Percentiles rank a stretch among this genome's conserved stretches.
Conservation (phyloP, 306 rosid species). For the Prunus kanzakura region DNA sequence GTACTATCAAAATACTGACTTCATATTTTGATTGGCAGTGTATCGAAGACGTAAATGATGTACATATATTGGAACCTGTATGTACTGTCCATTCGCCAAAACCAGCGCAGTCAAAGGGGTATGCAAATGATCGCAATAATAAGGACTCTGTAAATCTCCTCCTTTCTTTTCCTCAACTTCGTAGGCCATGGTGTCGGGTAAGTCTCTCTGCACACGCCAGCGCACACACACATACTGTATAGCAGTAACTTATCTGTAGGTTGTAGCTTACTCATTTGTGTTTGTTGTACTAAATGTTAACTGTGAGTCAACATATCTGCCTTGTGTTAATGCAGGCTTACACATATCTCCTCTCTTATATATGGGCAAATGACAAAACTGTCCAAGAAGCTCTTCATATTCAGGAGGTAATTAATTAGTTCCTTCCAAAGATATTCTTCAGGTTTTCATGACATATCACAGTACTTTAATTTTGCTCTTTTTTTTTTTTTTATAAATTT, state of each 20-base stretch:
- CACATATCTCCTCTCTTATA: neutral
- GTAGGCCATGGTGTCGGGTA: slow-evolving; percentile 18
- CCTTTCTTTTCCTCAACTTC: neutral
- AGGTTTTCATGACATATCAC: too few relatives aligned
- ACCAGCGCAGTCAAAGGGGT: neutral
- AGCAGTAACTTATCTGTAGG: too few relatives aligned
- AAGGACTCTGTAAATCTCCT: neutral
- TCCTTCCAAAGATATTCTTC: neutral
- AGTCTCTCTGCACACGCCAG: neutral
- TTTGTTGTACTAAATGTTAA: too few relatives aligned
- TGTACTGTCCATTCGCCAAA: neutral
- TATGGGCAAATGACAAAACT: slow-evolving; percentile 24
- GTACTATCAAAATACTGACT: neutral
- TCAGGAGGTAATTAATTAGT: neutral
- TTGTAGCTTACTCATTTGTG: too few relatives aligned
- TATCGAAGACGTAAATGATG: neutral
- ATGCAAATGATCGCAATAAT: neutral
- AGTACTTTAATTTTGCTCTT: too few relatives aligned
- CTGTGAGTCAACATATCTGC: neutral
- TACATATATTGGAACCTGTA: neutral
- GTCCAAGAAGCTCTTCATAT: slow-evolving; percentile 19
- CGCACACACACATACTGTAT: neutral
- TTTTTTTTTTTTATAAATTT: too few relatives aligned
- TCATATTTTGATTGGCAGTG: slow-evolving; percentile 14
- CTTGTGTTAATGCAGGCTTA: neutral